Evolutionary conservation across 257 asterid genomes (phyloP).

Genomic region (Misopates orontium): DNA sequence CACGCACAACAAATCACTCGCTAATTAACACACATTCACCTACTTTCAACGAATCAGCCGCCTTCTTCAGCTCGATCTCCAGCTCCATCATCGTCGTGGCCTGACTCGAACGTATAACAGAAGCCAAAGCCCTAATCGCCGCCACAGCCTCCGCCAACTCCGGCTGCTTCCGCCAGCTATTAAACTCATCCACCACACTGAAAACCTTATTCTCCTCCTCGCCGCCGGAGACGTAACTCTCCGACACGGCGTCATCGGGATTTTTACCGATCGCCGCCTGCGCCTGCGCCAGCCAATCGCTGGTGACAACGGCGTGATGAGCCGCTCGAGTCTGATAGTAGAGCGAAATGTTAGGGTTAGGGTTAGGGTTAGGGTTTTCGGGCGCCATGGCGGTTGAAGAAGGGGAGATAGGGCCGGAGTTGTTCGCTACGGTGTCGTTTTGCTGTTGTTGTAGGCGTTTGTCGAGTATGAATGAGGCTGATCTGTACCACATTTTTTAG

Average conservation of each 20-base stretch:
- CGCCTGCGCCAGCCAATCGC: conserved; percentile 94
- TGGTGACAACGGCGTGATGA: conserved; percentile 87
- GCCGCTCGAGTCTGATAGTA: conserved; percentile 92
- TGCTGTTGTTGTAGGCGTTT: conserved; percentile 19
- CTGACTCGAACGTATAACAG: conserved; percentile 75
- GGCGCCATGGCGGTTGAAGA: conserved; percentile 50
- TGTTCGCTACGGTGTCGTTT: conserved; percentile 25
- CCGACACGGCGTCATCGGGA: conserved; percentile 40
- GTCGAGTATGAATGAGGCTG: conserved; percentile 40
- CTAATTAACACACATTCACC: not conserved
- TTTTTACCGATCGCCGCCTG: conserved; percentile 56
- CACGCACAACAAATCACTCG: not conserved
- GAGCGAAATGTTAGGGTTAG: conserved; percentile 51
- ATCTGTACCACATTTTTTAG: conserved; percentile 29
- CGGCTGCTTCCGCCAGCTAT: conserved; percentile 84
- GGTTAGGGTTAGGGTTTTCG: conserved; percentile 36
- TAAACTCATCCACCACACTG: conserved; percentile 78
- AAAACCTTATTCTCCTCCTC: conserved; percentile 43
- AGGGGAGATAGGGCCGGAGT: conserved; percentile 35
- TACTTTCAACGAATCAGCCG: conserved; percentile 87
- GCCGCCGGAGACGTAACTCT: conserved; percentile 30
- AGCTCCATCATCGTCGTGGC: conserved; percentile 97
- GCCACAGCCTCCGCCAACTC: conserved; percentile 99
- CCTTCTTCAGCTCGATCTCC: conserved; percentile 85
- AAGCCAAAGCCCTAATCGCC: conserved; percentile 92